These are phyloP conservation scores for Dothiorella sarmentorum DNA, from an alignment of 2,329 filamentous ascomycete species.

Conservation along the genomic window DNA sequence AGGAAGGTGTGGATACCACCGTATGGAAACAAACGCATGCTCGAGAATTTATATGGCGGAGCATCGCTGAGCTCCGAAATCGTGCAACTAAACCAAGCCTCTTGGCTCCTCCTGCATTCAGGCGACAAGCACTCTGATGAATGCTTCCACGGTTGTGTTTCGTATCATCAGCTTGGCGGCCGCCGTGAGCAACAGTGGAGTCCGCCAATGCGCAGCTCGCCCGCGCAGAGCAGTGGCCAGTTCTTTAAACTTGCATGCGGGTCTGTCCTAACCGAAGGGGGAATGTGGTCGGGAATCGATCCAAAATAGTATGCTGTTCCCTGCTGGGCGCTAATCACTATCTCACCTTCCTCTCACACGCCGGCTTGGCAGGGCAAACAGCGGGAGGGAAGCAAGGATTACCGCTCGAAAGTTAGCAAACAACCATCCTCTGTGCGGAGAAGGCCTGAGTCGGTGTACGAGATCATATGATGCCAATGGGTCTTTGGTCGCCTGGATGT, in stretches of 20 bases:
- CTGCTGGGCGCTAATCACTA: no score
- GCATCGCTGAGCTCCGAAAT: slow-evolving; percentile 8
- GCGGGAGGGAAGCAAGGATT: slow-evolving; percentile 1
- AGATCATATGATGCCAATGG: background rate
- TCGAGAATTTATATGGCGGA: background rate
- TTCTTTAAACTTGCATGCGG: background rate
- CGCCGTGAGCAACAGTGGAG: background rate
- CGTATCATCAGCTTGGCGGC: slow-evolving; percentile 3
- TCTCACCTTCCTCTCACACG: no score
- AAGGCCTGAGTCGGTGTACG: background rate
- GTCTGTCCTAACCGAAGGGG: slow-evolving; percentile 3
- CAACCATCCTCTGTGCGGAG: background rate
- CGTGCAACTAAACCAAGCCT: background rate
- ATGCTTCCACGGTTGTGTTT: slow-evolving; percentile 3
- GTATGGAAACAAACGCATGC: background rate
- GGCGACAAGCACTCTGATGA: background rate
- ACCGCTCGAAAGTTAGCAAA: background rate
- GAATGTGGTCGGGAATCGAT: no score
- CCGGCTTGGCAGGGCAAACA: background rate
- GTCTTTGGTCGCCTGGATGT: background rate
- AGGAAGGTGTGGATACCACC: background rate
- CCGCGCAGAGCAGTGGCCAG: background rate
- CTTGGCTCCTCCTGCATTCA: slow-evolving; percentile 13
- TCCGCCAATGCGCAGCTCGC: background rate
- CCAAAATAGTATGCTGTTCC: no score